phyloP scores from a whole-genome alignment of 768 basidiomycete species.

The Tricholoma bakamatsutake region DNA sequence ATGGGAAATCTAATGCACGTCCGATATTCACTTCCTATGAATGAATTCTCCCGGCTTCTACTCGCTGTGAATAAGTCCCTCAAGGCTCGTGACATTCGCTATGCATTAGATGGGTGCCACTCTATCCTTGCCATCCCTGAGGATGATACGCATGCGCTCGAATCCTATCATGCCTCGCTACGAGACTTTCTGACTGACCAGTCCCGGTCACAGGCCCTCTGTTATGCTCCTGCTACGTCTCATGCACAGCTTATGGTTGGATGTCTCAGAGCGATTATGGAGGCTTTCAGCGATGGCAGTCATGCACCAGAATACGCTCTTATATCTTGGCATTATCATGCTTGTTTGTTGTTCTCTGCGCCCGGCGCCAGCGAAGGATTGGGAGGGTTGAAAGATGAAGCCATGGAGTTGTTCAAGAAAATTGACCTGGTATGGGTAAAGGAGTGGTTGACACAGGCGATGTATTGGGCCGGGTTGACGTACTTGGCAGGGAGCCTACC shows the following conservation, averaged over 20 bases:
- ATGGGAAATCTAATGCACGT: constrained; percentile 3
- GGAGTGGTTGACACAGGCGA: not conserved
- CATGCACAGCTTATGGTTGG: constrained; percentile 3
- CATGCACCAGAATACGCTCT: constrained; percentile 6
- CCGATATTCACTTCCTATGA: constrained; percentile 1
- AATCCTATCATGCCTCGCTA: constrained; percentile 1
- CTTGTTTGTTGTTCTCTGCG: constrained; percentile 1
- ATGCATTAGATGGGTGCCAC: no score
- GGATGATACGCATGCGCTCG: no score
- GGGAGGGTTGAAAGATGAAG: not conserved
- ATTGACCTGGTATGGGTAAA: not conserved
- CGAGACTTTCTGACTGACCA: constrained; percentile 4
- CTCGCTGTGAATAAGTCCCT: not conserved
- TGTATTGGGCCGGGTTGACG: no score
- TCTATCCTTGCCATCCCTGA: no score
- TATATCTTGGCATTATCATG: constrained; percentile 6
- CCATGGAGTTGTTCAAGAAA: not conserved
- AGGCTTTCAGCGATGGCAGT: not conserved
- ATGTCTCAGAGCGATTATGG: constrained; percentile 1
- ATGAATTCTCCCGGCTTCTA: not conserved
- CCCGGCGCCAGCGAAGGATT: not conserved
- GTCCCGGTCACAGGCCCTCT: constrained; percentile 3
- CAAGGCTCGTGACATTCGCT: no score
- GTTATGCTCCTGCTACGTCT: constrained; percentile 1
- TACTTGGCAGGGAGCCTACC: no score